Base-by-base conservation (phyloP, 1,284 basidiomycete species). In the Tetrapyrgos nigripes region DNA sequence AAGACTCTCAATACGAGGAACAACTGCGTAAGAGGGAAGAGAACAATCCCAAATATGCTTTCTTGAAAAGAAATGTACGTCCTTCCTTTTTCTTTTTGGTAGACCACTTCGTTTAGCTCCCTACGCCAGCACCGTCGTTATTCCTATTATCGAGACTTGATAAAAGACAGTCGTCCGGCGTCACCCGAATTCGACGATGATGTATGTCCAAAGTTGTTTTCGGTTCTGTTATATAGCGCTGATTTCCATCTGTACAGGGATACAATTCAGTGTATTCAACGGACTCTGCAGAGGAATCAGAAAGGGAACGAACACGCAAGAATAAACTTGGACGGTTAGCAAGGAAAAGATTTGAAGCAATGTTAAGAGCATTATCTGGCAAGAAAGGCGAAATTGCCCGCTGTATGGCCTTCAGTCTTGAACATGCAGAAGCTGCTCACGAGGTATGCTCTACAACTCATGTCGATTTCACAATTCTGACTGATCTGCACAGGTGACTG, bases 381-480 rank as follows among this genome's bases (percentile, higher is more conserved):
- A 91, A 92, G 64, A 81, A 96, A 55, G 94, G 93, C 9, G 94
- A 97, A 70, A 88, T 99, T 40, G 97, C 94, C 21, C 83, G 94
- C 21, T 94, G 92, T 60, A 99, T 98, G 95, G 86, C 92, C 13
- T 98, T 98, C 70, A 94, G 95, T 58, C 80, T 99, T 49, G 94
- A 96, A 70, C 94, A 97, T 68, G 96, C 97, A 1, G 94, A 97
- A 73, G 94, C 94, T 8, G 94, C 95, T 17, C 87, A 91, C 59
- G 94, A 97, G 79, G 94, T 94, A 67, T 57, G 77, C 64, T 14
- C 26, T 28, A 19, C 29, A 6, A 50, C 58, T 53, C 27, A 14
- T 48, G 23, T 5, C 50, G 17, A 48, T 52, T 50, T 26, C 40
- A 60, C 50, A 61, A 50, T 53, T 48, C 24, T 44, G 51, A 37